Evolutionary conservation across 2,329 filamentous ascomycete genomes (phyloP), one percentile per base, ranked within the genome.

Genomic region (Cladobotryum protrusum): DNA sequence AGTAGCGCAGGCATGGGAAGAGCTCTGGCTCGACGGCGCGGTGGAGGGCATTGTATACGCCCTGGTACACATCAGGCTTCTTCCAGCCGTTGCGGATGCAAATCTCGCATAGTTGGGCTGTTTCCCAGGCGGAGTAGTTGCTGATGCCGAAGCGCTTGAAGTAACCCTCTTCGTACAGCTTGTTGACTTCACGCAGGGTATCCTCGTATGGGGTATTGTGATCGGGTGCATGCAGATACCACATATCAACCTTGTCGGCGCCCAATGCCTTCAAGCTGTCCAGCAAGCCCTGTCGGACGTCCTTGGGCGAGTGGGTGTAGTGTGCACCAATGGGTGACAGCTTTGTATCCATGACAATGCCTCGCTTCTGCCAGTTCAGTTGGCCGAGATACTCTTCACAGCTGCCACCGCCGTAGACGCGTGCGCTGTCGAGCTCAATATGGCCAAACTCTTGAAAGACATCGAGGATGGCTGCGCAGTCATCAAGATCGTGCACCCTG

Each of bases 111-210:
- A 89, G 76, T 65, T 90, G 85, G 0, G 86, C 86, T 3, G 91
- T 84, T 62, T 91, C 87, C 68, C 84, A 90, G 1, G 86, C 79
- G 0, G 86, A 83, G 60, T 79, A 90, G 64, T 91, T 91, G 56
- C 77, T 82, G 40, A 91, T 63, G 1, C 85, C 87, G 3, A 91
- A 68, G 46, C 80, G 74, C 14, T 85, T 78, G 59, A 92, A 90
- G 59, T 87, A 88, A 29, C 86, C 86, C 14, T 61, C 75, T 61
- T 83, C 81, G 69, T 89, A 82, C 43, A 91, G 64, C 60, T 86
- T 77, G 63, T 91, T 78, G 48, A 85, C 75, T 5, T 78, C 83
- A 53, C 79, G 74, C 6, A 91, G 70, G 0, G 87, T 88, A 60
- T 88, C 82, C 17, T 78, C 78, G 58, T 89, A 89, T 0, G 81